Evolutionary conservation across 2,329 filamentous ascomycete species (phyloP).

Genomic region (Conoideocrella luteorostrata): DNA sequence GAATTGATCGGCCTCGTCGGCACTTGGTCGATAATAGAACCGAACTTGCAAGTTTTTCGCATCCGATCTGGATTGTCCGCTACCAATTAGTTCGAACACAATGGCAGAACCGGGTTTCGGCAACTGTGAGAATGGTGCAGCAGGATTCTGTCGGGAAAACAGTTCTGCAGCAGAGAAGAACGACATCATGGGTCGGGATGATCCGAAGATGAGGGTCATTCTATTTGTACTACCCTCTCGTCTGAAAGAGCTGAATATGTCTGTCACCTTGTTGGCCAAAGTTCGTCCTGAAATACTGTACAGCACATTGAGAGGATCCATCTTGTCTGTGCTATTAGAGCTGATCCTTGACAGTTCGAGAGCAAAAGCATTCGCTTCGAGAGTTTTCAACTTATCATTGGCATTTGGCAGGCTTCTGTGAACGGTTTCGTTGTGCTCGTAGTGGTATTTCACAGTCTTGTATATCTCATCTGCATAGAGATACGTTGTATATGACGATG

Average conservation of each 20-base stretch:
- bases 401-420: conserved; percentile 28
- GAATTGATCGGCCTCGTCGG: conserved; percentile 29
- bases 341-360: conserved; percentile 55
- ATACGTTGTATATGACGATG: conserved; percentile 30
- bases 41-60: conserved; percentile 41
- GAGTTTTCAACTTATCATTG: conserved; percentile 29
- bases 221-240: conserved; percentile 37
- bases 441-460: conserved; percentile 49
- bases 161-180: conserved; percentile 47
- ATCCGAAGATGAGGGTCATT: conserved; percentile 48
- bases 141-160: conserved; percentile 43
- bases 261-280: conserved; percentile 38
- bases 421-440: conserved; percentile 43
- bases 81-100: conserved; percentile 58
- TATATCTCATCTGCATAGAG: conserved; percentile 48
- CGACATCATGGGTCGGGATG: conserved; percentile 47
- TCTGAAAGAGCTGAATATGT: conserved; percentile 31
- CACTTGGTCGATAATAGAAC: conserved; percentile 50
- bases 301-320: conserved; percentile 28
- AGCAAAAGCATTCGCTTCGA: conserved; percentile 57
- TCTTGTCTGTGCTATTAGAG: conserved; percentile 45
- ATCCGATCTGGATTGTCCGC: conserved; percentile 12
- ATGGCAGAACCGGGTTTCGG: conserved; percentile 69
- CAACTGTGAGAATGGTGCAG: conserved; percentile 31
- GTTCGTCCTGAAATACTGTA: conserved; percentile 48